Percentiles rank a stretch among this genome's conserved stretches.
These are phyloP conservation scores for Micractinium conductrix DNA, from an alignment of 139 green algal genomes.

Conservation along the genomic window DNA sequence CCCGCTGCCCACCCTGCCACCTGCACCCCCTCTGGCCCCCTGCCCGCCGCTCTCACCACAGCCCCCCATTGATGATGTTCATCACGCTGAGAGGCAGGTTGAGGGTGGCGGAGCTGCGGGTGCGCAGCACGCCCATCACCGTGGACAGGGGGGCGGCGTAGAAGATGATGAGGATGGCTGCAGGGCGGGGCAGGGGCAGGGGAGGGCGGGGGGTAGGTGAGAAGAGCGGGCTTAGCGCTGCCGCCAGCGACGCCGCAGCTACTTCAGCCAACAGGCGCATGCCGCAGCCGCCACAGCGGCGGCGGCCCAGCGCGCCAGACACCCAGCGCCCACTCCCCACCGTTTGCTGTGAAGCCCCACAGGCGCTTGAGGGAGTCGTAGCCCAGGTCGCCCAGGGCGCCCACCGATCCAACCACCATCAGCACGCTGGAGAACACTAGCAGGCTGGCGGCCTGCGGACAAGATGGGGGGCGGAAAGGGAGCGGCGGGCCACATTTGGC, in stretches of 20 bases:
- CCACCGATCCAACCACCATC: constrained; percentile 51
- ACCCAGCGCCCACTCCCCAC: neutral
- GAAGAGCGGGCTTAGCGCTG: too few species aligned
- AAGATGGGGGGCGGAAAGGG: too few species aligned
- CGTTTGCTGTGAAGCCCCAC: constrained; percentile 53
- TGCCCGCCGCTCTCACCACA: too few species aligned
- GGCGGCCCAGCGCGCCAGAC: neutral
- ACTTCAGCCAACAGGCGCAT: neutral
- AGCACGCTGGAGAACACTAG: constrained; percentile 47
- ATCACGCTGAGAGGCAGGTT: constrained; percentile 65
- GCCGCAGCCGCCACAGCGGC: neutral
- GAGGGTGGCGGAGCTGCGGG: constrained; percentile 61
- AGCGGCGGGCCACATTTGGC: too few species aligned
- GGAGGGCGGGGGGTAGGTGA: too few species aligned
- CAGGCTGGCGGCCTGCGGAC: constrained; percentile 55
- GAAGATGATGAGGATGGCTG: constrained; percentile 63
- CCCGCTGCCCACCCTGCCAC: too few species aligned
- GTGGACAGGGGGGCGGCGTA: constrained; percentile 71
- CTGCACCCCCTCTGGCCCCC: too few species aligned
- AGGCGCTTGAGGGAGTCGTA: constrained; percentile 34
- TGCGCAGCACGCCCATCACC: constrained; percentile 63
- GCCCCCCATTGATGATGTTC: constrained; percentile 59
- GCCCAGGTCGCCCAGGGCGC: constrained; percentile 14
- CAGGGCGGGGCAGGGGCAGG: too few species aligned
- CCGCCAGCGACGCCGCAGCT: too few species aligned